phyloP scores from a whole-genome alignment of 371 early-diverging fungal genomes.

The Mortierella sp. region DNA sequence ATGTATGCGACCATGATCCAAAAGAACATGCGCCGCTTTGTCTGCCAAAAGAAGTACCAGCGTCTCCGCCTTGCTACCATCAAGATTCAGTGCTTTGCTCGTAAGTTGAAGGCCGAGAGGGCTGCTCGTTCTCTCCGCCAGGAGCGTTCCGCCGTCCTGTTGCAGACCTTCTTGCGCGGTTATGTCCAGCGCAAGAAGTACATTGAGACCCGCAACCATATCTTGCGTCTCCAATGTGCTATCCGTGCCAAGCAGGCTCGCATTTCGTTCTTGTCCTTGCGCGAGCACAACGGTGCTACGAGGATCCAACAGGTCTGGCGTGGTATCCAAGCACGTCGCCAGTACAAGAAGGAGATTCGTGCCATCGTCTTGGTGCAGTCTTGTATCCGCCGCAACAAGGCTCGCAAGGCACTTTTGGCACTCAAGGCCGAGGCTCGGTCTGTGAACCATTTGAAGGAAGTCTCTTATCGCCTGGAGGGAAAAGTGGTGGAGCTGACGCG shows the following conservation, averaged over 20 bases:
- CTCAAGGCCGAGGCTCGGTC: slow-evolving; percentile 88
- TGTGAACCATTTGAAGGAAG: slow-evolving; percentile 91
- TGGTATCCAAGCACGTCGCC: slow-evolving; percentile 70
- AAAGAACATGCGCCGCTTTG: slow-evolving; percentile 86
- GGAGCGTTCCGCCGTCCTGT: slow-evolving; percentile 76
- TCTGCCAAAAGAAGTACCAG: slow-evolving; percentile 76
- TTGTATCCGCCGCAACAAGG: slow-evolving; percentile 79
- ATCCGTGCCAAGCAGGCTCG: slow-evolving; percentile 72
- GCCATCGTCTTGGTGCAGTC: slow-evolving; percentile 83
- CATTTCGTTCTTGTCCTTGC: slow-evolving; percentile 61
- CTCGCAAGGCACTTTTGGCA: slow-evolving; percentile 66
- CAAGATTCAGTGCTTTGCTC: slow-evolving; percentile 69
- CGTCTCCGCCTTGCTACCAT: slow-evolving; percentile 68
- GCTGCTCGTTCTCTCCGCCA: slow-evolving; percentile 67
- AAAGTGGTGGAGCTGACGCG: slow-evolving; percentile 97
- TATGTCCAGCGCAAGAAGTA: slow-evolving; percentile 71
- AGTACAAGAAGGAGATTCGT: slow-evolving; percentile 60
- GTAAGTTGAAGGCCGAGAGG: slow-evolving; percentile 74
- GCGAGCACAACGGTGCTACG: slow-evolving; percentile 77
- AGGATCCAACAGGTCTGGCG: slow-evolving; percentile 78
- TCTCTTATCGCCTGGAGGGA: slow-evolving; percentile 92
- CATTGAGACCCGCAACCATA: slow-evolving; percentile 42
- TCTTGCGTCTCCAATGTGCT: slow-evolving; percentile 60
- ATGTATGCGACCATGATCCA: slow-evolving; percentile 87
- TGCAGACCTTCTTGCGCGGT: slow-evolving; percentile 81